These are phyloP conservation scores for Pichia sp. DNA, from an alignment of 1,139 yeast genomes.

Conservation along the genomic window DNA sequence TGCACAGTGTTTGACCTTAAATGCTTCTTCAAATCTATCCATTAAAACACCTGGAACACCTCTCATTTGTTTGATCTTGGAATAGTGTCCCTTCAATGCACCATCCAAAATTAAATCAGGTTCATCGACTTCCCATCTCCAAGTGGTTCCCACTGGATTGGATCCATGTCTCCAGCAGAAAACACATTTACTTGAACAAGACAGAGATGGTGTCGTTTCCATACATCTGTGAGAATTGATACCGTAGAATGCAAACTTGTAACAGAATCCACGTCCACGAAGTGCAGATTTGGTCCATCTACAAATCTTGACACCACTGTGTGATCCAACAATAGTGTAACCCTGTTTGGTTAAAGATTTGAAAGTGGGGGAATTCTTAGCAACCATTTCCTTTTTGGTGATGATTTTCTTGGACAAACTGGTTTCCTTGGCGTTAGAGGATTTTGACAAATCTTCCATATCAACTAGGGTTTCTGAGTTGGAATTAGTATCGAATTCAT, in stretches of 20 bases:
- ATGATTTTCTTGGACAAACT: conserved; percentile 17
- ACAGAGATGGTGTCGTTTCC: conserved; percentile 92
- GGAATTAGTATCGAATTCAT: conserved; percentile 9
- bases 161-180: conserved; percentile 98
- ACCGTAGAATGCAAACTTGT: conserved; percentile 87
- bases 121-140: conserved; percentile 94
- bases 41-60: conserved; percentile 94
- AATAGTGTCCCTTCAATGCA: conserved; percentile 82
- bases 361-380: conserved; percentile 81
- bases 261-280: conserved; percentile 91
- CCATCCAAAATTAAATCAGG: conserved; percentile 81
- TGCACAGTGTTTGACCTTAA: conserved; percentile 84
- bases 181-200: conserved; percentile 92
- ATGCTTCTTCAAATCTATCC: conserved; percentile 86
- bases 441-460: conserved; percentile 61
- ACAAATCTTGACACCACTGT: conserved; percentile 91
- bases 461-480: conserved; percentile 47
- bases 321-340: conserved; percentile 87
- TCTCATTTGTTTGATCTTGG: conserved; percentile 86
- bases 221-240: conserved; percentile 85
- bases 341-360: conserved; percentile 89
- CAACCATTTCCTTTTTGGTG: conserved; percentile 72
- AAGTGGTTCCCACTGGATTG: conserved; percentile 90
- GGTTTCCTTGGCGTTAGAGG: background rate
- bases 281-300: conserved; percentile 95